Conservation (phyloP, 495 filamentous ascomycete species). For the Annulohypoxylon bovei region DNA sequence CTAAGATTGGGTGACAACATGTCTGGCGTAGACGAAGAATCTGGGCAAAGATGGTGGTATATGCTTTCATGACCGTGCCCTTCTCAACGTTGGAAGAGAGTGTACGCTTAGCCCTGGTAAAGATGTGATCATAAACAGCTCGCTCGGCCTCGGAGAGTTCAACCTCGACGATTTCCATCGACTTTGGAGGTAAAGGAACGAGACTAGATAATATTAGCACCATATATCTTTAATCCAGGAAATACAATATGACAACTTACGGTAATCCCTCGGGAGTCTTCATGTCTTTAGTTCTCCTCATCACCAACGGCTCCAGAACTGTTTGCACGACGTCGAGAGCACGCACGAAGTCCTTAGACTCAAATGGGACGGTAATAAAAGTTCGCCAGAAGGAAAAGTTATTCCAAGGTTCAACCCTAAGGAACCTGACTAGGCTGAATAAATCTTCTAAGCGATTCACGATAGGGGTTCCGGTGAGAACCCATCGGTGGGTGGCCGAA, state of each 20-base stretch:
- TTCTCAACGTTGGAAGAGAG: slow-evolving; percentile 88
- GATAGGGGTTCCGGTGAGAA: slow-evolving; percentile 93
- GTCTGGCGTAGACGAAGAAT: slow-evolving; percentile 93
- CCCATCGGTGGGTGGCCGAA: slow-evolving; percentile 86
- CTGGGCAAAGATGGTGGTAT: slow-evolving; percentile 95
- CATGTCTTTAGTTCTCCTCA: slow-evolving; percentile 96
- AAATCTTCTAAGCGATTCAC: slow-evolving; percentile 96
- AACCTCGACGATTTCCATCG: slow-evolving; percentile 83
- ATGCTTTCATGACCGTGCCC: slow-evolving; percentile 92
- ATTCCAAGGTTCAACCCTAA: slow-evolving; percentile 94
- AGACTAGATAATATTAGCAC: slow-evolving; percentile 54
- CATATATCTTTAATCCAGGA: not conserved
- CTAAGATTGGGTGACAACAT: slow-evolving; percentile 91
- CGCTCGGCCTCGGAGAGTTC: slow-evolving; percentile 84
- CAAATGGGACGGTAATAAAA: slow-evolving; percentile 96
- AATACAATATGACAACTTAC: slow-evolving; percentile 17
- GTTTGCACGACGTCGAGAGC: slow-evolving; percentile 97
- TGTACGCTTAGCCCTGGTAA: slow-evolving; percentile 79
- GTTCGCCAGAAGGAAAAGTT: slow-evolving; percentile 99
- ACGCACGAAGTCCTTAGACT: slow-evolving; percentile 90
- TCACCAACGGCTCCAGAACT: slow-evolving; percentile 93
- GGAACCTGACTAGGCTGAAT: slow-evolving; percentile 92
- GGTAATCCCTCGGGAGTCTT: slow-evolving; percentile 90
- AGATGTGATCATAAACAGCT: slow-evolving; percentile 92
- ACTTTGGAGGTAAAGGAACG: slow-evolving; percentile 84